phyloP scores from a whole-genome alignment of 2,329 filamentous ascomycete species.

The Graphium sp. region DNA sequence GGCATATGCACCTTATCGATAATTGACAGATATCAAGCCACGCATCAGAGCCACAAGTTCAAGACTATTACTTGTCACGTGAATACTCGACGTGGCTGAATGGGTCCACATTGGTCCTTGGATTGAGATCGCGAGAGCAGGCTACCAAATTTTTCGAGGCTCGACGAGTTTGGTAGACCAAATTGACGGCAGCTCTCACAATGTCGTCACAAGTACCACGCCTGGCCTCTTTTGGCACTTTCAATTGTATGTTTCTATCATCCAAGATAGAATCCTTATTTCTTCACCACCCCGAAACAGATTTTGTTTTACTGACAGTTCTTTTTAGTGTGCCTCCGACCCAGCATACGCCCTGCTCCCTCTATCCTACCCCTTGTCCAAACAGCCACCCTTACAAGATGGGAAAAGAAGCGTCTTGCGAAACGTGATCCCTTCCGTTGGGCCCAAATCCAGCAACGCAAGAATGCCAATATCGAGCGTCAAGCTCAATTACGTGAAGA shows the following conservation, averaged over 20 bases:
- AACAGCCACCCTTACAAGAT: slow-evolving; percentile 43
- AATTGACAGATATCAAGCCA: slow-evolving; percentile 1
- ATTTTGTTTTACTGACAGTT: slow-evolving; percentile 8
- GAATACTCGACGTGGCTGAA: too few relatives aligned
- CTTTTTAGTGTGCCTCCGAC: slow-evolving; percentile 42
- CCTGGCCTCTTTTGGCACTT: slow-evolving; percentile 39
- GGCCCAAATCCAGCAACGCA: slow-evolving; percentile 68
- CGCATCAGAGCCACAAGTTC: too few relatives aligned
- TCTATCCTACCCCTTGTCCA: slow-evolving; percentile 42
- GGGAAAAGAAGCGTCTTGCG: slow-evolving; percentile 47
- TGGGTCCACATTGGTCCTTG: slow-evolving; percentile 7
- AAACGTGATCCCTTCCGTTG: slow-evolving; percentile 70
- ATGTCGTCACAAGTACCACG: slow-evolving; percentile 54
- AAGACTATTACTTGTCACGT: too few relatives aligned
- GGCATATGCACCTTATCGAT: too few relatives aligned
- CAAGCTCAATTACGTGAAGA: slow-evolving; percentile 51
- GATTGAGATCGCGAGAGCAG: slow-evolving; percentile 1
- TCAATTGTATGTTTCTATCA: slow-evolving; percentile 34
- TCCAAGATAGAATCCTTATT: slow-evolving; percentile 7
- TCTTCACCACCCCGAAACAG: slow-evolving; percentile 7
- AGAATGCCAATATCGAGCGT: slow-evolving; percentile 64
- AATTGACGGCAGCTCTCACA: too few relatives aligned
- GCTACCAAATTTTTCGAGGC: slow-evolving; percentile 1
- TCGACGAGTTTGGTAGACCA: too few relatives aligned
- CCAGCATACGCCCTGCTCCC: slow-evolving; percentile 24